Base-by-base conservation (phyloP, 345 rosid genomes). In the Ricinus communis region DNA sequence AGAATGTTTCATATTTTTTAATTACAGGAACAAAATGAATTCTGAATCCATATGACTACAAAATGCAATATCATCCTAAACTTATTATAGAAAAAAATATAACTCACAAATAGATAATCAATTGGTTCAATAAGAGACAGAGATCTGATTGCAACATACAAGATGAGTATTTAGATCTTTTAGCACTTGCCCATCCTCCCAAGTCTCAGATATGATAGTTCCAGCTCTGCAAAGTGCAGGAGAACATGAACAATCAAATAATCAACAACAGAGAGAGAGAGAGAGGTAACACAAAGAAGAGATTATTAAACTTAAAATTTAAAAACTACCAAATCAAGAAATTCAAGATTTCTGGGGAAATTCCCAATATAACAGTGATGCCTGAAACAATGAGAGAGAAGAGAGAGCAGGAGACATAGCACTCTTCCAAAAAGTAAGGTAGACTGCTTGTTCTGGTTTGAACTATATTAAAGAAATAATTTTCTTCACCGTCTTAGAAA, bases 161-260 rank as follows among this genome's bases (percentile, higher is more conserved):
- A 96, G 97, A 76, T 93, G 96, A 80, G 84, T 76, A 85, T 96
- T 96, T 77, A 96, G 69, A 85, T 96, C 99, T 83, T 93, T 96
- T 79, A 96, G 82, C 50, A 87, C 85, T 78, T 91, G 99, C 60
- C 99, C 99, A 70, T 96, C 99, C 83, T 96, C 99, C 99, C 99
- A 96, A 1, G 97, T 91, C 85, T 96, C 99, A 76, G 98, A 85
- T 79, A 96, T 87, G 78, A 96, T 79, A 21, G 99, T 93, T 77
- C 99, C 99, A 53, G 99, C 91, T 87, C 99, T 96, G 87, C 81
- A 77, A 75, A 62, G 47, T 64, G 76, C 72, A 76, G 43, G 70
- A 59, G 40, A 33, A 43, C 21, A 52, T 60, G 61, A 21, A 36
- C n/a, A 21, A 22, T 55, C 33, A 57, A 47, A 31, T 41, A 47